Base-by-base conservation (phyloP, 805 yeast genomes). In the Sporopachydermia lactativora region DNA sequence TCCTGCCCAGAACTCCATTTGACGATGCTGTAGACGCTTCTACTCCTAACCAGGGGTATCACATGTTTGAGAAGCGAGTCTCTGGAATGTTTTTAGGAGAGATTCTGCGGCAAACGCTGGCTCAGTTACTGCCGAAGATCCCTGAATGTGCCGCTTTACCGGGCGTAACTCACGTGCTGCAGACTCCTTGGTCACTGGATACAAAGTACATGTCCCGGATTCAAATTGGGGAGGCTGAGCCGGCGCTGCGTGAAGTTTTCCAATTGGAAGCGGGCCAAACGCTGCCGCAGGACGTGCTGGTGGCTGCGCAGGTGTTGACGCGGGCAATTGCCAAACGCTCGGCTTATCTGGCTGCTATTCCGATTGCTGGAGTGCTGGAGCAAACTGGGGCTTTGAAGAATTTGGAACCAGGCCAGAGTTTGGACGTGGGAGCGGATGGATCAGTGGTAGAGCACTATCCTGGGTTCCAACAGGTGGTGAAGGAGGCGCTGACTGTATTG, bases 391-490 rank as follows among this genome's bases (percentile, higher is more conserved):
- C 89, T 13, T 71, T 86, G 40, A 70, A 71, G 37, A 74, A 70
- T 41, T 64, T 64, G 37, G 41, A 36, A 13, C 60, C 60, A 43
- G 66, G 66, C 35, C 54, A 54, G 39, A 83, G 78, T 52, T 85
- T 89, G 39, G 97, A 89, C 58, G 74, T 92, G 48, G 97, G 96
- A 44, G 88, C 88, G 45, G 97, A 89, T 59, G 98, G 98, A 31
- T 79, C 95, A 2, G 92, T 89, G 42, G 80, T 89, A 39, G 95
- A 89, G 61, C 81, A 74, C 55, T 92, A 88, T 59, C 98, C 98
- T 14, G 88, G 89, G 17, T 89, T 81, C 63, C 77, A 80, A 62
- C 72, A 78, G 8, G 73, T 74, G 70, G 64, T 89, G 47, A 73
- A 89, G 54, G 85, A 82, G 47, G 95, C 95, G 0, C 62, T 88